Conservation (phyloP, 2,329 filamentous ascomycete genomes). For the Pezicula carpinea region DNA sequence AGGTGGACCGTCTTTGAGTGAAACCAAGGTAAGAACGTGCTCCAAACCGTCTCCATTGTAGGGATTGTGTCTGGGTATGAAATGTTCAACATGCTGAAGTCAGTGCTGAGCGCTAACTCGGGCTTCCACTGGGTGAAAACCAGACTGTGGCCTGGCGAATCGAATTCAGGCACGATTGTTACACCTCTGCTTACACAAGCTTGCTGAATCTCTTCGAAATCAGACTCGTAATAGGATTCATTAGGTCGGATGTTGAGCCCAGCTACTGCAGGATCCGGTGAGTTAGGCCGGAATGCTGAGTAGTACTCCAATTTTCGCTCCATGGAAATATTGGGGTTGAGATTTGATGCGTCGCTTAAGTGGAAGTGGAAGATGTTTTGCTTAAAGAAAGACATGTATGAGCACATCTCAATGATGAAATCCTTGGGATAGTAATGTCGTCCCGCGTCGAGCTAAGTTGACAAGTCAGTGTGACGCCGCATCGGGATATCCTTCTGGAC, state of each 20-base stretch:
- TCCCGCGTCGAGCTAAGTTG: conserved; percentile 42
- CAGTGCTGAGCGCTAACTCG: conserved; percentile 41
- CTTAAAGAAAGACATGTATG: conserved; percentile 58
- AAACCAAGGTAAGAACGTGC: conserved; percentile 50
- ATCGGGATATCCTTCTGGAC: neutral
- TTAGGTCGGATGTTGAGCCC: conserved; percentile 47
- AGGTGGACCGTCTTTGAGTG: conserved; percentile 50
- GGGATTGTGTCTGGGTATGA: conserved; percentile 49
- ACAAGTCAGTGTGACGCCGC: neutral
- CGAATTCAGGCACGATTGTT: conserved; percentile 55
- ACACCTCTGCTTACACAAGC: conserved; percentile 50
- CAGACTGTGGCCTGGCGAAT: conserved; percentile 53
- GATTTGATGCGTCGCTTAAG: conserved; percentile 51
- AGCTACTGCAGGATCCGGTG: conserved; percentile 39
- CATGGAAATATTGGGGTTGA: conserved; percentile 44
- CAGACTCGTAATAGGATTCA: conserved; percentile 47
- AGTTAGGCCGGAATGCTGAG: conserved; percentile 50
- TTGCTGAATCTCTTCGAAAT: conserved; percentile 48
- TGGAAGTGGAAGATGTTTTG: conserved; percentile 56
- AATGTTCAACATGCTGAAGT: conserved; percentile 49
- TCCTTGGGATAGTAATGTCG: conserved; percentile 51
- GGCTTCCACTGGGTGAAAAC: conserved; percentile 56
- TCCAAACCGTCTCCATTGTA: conserved; percentile 48
- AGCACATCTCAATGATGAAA: conserved; percentile 53
- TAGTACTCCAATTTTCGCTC: conserved; percentile 41